A percentile compares a stretch with the other conserved stretches of the same genome.
These are phyloP conservation scores for Trypanosoma caninum DNA, from an alignment of 208 protist genomes.

Conservation along the genomic window DNA sequence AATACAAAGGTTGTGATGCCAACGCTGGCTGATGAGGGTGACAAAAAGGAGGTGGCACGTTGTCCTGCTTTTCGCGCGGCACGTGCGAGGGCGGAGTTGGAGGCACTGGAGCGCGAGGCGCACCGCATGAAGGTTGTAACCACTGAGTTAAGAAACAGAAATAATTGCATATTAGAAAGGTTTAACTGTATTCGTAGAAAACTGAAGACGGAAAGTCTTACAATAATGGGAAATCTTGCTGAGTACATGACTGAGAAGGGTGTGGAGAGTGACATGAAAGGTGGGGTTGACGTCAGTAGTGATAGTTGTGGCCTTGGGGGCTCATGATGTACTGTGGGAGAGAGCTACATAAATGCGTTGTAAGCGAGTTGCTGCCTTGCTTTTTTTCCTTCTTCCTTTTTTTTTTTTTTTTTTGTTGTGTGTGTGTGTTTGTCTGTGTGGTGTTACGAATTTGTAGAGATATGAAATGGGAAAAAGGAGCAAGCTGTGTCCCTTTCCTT, in stretches of 20 bases:
- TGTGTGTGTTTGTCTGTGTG: too few relatives aligned
- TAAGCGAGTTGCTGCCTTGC: not conserved
- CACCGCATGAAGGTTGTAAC: conserved; percentile 39
- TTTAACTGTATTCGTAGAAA: conserved; percentile 52
- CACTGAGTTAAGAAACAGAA: conserved; percentile 46
- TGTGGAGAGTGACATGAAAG: not conserved
- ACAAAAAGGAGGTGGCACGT: not conserved
- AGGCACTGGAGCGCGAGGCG: conserved; percentile 53
- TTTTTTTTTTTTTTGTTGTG: too few relatives aligned
- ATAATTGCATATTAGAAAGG: conserved; percentile 45
- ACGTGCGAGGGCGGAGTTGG: conserved; percentile 47
- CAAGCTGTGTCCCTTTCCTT: conserved; percentile 3
- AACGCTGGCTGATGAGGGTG: conserved; percentile 3
- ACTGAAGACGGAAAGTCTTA: conserved; percentile 45
- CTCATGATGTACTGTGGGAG: too few relatives aligned
- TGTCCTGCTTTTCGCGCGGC: conserved; percentile 13
- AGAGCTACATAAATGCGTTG: not conserved
- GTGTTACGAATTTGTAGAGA: too few relatives aligned
- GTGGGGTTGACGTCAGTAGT: not conserved
- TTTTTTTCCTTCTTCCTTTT: conserved; percentile 3
- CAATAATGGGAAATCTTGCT: conserved; percentile 48
- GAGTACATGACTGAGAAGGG: not conserved
- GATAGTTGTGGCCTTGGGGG: not conserved
- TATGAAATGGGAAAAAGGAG: not conserved
- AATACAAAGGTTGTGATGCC: conserved; percentile 12